A percentile compares a stretch with the other conserved stretches of the same genome.
Conservation (phyloP, 2,329 filamentous ascomycete species). For the Mariannaea sp. region DNA sequence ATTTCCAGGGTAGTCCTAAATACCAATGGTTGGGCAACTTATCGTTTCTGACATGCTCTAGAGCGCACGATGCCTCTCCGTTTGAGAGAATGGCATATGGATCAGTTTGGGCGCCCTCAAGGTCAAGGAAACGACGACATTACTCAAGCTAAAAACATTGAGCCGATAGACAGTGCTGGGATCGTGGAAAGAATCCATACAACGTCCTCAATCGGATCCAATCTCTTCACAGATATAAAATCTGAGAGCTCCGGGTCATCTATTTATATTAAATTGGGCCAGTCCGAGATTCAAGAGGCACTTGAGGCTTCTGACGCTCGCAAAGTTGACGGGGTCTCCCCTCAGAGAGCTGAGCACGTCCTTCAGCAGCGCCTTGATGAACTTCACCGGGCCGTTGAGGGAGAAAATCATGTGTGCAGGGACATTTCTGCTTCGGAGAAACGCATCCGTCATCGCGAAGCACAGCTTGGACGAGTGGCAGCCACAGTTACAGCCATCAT, state of each 20-base stretch:
- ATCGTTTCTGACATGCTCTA: neutral
- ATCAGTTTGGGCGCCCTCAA: neutral
- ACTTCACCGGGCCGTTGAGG: conserved; percentile 17
- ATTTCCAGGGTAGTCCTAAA: too few relatives aligned
- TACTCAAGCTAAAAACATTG: neutral
- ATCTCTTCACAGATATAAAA: conserved; percentile 29
- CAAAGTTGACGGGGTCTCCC: conserved; percentile 28
- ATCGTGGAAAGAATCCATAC: neutral
- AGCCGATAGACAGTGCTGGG: neutral
- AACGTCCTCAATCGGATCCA: conserved; percentile 2
- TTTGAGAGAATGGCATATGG: conserved; percentile 15
- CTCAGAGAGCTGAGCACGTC: conserved; percentile 19
- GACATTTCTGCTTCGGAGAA: conserved; percentile 7
- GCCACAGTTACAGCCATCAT: conserved; percentile 9
- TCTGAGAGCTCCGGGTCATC: too few relatives aligned
- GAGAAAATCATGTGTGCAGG: conserved; percentile 1
- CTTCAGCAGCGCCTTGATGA: conserved; percentile 29
- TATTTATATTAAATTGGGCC: neutral
- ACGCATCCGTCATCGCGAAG: conserved; percentile 18
- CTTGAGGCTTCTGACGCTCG: conserved; percentile 29
- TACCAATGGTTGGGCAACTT: neutral
- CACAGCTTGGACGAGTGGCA: conserved; percentile 21
- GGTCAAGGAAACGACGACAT: neutral
- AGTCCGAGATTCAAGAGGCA: conserved; percentile 29
- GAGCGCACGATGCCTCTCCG: conserved; percentile 4